Evolutionary conservation across 1,284 basidiomycete species (phyloP).

Genomic region (Ustilago curta): DNA sequence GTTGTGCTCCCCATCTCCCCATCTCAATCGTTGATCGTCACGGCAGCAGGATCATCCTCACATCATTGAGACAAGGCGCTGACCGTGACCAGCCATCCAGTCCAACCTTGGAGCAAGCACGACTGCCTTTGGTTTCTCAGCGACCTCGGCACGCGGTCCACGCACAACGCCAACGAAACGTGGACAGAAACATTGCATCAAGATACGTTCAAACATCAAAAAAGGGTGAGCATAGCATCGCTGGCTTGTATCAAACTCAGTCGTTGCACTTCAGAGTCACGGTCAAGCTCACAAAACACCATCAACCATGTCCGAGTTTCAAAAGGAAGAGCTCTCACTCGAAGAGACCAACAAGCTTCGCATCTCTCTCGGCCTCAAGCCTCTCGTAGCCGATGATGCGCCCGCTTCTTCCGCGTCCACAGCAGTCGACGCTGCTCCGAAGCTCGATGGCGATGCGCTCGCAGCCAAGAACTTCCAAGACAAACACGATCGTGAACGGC

Average conservation of each 20-base stretch:
- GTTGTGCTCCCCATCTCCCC: too few relatives aligned
- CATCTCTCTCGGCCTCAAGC: slow-evolving; percentile 91
- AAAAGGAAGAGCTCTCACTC: slow-evolving; percentile 83
- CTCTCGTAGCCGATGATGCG: slow-evolving; percentile 76
- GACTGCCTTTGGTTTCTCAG: too few relatives aligned
- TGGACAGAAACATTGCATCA: too few relatives aligned
- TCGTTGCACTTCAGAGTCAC: slow-evolving; percentile 8
- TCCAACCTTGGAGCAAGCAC: too few relatives aligned
- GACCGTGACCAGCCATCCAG: slow-evolving; percentile 10
- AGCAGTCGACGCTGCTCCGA: slow-evolving; percentile 47
- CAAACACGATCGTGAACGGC: slow-evolving; percentile 77
- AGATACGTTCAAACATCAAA: not conserved
- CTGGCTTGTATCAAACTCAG: slow-evolving; percentile 13
- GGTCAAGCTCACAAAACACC: slow-evolving; percentile 43
- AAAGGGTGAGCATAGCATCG: slow-evolving; percentile 40
- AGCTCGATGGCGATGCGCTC: slow-evolving; percentile 69
- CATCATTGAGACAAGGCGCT: not conserved
- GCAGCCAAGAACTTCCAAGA: slow-evolving; percentile 53
- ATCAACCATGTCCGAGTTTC: slow-evolving; percentile 66
- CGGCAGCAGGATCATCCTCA: not conserved
- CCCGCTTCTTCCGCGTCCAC: slow-evolving; percentile 46
- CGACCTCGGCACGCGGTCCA: too few relatives aligned
- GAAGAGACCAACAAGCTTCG: slow-evolving; percentile 99
- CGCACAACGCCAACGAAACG: too few relatives aligned
- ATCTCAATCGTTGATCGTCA: not conserved